Evolutionary conservation across 495 filamentous ascomycete species (phyloP).

Genomic region (Physcia stellaris): DNA sequence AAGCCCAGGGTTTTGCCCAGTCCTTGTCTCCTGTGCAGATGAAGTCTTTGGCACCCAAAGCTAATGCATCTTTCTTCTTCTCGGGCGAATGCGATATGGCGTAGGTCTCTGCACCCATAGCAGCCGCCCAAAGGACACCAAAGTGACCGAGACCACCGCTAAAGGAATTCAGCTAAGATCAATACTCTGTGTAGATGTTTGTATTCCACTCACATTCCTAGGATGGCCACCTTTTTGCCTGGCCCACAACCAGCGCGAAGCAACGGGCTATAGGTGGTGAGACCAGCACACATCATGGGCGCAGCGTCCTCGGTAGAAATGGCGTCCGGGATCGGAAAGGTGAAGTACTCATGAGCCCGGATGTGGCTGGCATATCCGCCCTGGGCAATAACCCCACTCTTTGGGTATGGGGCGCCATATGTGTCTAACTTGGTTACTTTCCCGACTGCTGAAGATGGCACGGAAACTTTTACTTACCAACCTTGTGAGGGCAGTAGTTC

Average conservation of each 20-base stretch:
- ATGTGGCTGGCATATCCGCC: constrained; percentile 58
- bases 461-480: no score
- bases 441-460: not conserved
- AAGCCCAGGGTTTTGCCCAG: constrained; percentile 45
- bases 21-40: constrained; percentile 51
- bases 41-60: constrained; percentile 63
- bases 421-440: no score
- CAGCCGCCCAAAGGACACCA: constrained; percentile 56
- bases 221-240: constrained; percentile 24
- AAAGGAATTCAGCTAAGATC: constrained; percentile 26
- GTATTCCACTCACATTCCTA: constrained; percentile 37
- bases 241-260: constrained; percentile 26
- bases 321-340: constrained; percentile 57
- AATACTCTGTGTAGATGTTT: no score
- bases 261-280: constrained; percentile 69
- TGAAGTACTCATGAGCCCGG: constrained; percentile 62
- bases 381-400: constrained; percentile 45
- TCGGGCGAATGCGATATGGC: constrained; percentile 53
- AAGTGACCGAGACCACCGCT: constrained; percentile 63
- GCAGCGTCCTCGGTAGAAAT: constrained; percentile 55
- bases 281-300: constrained; percentile 80
- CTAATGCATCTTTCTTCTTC: constrained; percentile 55
- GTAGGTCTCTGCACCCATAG: constrained; percentile 56
- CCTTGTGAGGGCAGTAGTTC: constrained; percentile 59
- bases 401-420: constrained; percentile 51